These are phyloP conservation scores for Nakaseomyces sp. DNA, from an alignment of 1,139 yeast species.

Conservation along the genomic window DNA sequence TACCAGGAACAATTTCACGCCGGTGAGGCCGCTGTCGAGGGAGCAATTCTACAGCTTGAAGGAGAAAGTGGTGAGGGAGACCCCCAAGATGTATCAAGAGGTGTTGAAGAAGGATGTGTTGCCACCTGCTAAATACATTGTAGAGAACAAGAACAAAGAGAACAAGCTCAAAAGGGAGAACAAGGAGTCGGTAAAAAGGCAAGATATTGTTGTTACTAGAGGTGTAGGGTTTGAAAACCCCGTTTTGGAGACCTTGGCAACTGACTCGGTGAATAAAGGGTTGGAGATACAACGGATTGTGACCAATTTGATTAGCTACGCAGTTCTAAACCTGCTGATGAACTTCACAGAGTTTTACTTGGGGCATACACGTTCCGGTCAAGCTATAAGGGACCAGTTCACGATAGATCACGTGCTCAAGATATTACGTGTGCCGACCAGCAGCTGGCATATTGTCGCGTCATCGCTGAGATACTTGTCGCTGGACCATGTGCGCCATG, in stretches of 20 bases:
- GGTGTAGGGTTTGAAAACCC: constrained; percentile 30
- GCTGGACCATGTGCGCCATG: constrained; percentile 12
- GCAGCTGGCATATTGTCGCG: no score
- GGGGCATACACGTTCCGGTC: constrained; percentile 18
- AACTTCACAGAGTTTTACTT: constrained; percentile 23
- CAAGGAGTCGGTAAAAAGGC: no score
- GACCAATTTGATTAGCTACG: constrained; percentile 29
- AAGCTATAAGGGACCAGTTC: neutral
- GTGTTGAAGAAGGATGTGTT: neutral
- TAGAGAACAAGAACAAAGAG: no score
- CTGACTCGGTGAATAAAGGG: constrained; percentile 34
- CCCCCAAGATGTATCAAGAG: constrained; percentile 18
- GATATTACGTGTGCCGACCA: neutral
- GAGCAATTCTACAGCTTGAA: constrained; percentile 21
- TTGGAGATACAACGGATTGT: constrained; percentile 32
- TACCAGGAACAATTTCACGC: constrained; percentile 14
- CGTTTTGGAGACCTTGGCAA: constrained; percentile 29
- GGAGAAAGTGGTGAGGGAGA: constrained; percentile 20
- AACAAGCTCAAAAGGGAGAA: neutral
- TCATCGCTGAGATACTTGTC: constrained; percentile 6
- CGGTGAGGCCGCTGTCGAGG: constrained; percentile 22
- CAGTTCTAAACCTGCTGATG: constrained; percentile 25
- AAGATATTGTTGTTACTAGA: neutral
- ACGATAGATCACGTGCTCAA: neutral
- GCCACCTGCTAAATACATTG: no score